phyloP scores from a whole-genome alignment of 495 filamentous ascomycete species.

The Symbiotaphrina buchneri region DNA sequence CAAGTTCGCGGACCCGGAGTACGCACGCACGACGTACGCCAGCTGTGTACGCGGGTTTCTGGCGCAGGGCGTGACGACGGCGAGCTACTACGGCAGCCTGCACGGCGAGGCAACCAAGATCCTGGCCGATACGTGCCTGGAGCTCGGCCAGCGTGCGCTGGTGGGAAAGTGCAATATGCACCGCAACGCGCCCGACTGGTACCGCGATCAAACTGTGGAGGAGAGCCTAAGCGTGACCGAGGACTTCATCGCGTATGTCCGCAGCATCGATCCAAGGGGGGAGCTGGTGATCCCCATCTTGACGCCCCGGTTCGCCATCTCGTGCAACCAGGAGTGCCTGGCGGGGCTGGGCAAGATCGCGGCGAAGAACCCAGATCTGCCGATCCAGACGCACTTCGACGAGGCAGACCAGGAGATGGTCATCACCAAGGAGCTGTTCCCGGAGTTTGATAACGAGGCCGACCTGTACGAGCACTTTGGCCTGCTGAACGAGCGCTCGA shows the following conservation, averaged over 20 bases:
- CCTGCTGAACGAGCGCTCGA: conserved; percentile 27
- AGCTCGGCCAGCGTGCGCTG: conserved; percentile 35
- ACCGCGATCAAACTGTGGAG: conserved; percentile 24
- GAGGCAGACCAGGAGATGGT: conserved; percentile 18
- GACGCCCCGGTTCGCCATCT: conserved; percentile 41
- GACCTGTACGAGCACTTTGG: conserved; percentile 30
- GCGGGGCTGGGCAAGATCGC: conserved; percentile 27
- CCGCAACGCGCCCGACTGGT: conserved; percentile 34
- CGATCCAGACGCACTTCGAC: conserved; percentile 38
- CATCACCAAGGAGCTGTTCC: conserved; percentile 26
- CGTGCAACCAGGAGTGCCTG: conserved; percentile 28
- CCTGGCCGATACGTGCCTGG: conserved; percentile 31
- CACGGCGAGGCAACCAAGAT: conserved; percentile 33
- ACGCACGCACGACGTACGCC: conserved; percentile 28
- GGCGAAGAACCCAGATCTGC: conserved; percentile 22
- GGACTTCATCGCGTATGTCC: conserved; percentile 24
- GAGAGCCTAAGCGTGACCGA: conserved; percentile 27
- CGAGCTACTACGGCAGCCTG: conserved; percentile 37
- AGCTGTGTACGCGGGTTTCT: conserved; percentile 31
- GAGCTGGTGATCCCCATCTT: conserved; percentile 29
- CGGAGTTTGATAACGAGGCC: conserved; percentile 24
- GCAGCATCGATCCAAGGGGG: conserved; percentile 16
- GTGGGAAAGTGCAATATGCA: conserved; percentile 48
- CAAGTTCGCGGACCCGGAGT: conserved; percentile 24
- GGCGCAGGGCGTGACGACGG: conserved; percentile 40